Percentiles rank a stretch among this genome's conserved stretches.
Conservation (phyloP, 306 rosid genomes). For the Prunus armeniaca region DNA sequence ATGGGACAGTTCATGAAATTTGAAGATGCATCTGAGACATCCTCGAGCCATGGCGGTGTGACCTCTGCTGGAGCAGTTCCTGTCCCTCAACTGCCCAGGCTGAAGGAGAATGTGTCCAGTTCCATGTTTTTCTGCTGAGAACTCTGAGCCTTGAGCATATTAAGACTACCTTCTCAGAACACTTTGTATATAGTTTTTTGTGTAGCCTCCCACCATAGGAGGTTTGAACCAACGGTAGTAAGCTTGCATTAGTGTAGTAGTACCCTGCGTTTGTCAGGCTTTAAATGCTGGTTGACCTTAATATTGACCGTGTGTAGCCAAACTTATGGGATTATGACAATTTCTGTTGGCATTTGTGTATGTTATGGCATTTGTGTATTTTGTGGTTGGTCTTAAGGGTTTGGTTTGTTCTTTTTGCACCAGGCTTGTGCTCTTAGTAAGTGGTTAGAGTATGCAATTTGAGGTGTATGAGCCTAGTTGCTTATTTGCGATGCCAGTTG, state of each 20-base stretch:
- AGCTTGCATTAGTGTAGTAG: not conserved
- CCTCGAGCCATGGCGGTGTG: slow-evolving; percentile 71
- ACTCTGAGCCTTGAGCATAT: not conserved
- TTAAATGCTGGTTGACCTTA: not conserved
- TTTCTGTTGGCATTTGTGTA: too few relatives aligned
- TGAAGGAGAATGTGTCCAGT: slow-evolving; percentile 49
- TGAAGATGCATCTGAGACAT: slow-evolving; percentile 76
- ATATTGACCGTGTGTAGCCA: not conserved
- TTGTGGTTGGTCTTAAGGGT: too few relatives aligned
- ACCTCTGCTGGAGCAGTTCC: slow-evolving; percentile 54
- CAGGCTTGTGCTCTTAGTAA: too few relatives aligned
- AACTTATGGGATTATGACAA: not conserved
- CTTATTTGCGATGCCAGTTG: too few relatives aligned
- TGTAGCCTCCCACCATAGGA: slow-evolving; percentile 16
- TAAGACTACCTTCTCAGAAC: not conserved
- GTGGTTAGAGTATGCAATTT: too few relatives aligned
- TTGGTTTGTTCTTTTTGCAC: too few relatives aligned
- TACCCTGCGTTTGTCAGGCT: not conserved
- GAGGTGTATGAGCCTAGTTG: too few relatives aligned
- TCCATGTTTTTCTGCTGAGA: slow-evolving; percentile 87
- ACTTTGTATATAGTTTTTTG: slow-evolving; percentile 27
- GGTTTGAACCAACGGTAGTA: not conserved
- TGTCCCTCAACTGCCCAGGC: slow-evolving; percentile 72
- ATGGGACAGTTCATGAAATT: slow-evolving; percentile 73
- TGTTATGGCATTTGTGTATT: too few relatives aligned